Base-by-base conservation (phyloP, 1,139 yeast genomes). In the Hemisphaericaspora xylanilytica region DNA sequence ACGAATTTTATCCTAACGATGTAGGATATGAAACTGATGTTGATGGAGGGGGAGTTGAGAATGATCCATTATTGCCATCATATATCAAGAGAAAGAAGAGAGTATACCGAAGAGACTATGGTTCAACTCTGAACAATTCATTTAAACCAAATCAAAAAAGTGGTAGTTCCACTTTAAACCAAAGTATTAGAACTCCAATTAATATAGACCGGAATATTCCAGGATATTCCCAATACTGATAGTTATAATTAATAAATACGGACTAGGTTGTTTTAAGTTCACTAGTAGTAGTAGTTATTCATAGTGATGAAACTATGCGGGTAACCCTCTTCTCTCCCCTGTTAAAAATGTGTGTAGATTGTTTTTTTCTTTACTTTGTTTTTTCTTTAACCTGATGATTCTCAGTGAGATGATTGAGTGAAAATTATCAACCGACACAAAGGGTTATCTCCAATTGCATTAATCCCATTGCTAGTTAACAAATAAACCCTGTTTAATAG, bases 21-120 rank as follows among this genome's bases (percentile, higher is more conserved):
- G 49, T 65, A 29, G 77, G 77, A 1, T 71, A 71, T 46, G 77
- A 71, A 46, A 71, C 75, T 4, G 77, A 71, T 45, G 67, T 65
- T 37, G 76, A 69, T 45, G 58, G 63, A 44, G 43, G 60, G 13
- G 46, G 64, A 8, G 49, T 53, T 12, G 75, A 68, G 43, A 47
- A 54, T 17, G 72, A 67, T 28, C 61, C 46, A 20, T 55, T 70
- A 22, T 46, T 67, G 13, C 68, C 72, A 4, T 39, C 47, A 27
- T 44, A 52, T 35, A 56, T 56, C 4, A 46, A 46, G 11, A 54
- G 49, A 35, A 52, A 47, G 36, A 48, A 41, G 31, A 41, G 39
- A 30, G 43, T 41, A 5, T 38, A 35, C 30, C 41, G 41, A 39
- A 36, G 36, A 9, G 54, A 47, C 15, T 57, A 58, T 41, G 60